Evolutionary conservation across 495 filamentous ascomycete genomes (phyloP).

Genomic region (Lasiosphaeria hispida): DNA sequence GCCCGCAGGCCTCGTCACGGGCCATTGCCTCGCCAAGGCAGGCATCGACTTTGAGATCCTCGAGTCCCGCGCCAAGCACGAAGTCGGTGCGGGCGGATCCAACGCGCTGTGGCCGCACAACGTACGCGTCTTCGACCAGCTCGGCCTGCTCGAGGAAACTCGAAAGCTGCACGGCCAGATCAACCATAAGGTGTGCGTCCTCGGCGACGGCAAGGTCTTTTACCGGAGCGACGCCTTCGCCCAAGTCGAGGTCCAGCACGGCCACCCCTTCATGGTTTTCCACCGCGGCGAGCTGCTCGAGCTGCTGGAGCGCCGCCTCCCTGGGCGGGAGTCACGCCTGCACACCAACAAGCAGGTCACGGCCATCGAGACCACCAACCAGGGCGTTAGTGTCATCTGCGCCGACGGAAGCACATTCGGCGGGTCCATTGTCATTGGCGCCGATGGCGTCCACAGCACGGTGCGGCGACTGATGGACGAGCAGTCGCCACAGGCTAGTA

Average conservation of each 20-base stretch:
- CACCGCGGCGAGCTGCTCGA: slow-evolving; percentile 8
- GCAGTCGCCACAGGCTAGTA: neutral
- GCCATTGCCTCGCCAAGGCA: slow-evolving; percentile 41
- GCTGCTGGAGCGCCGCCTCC: slow-evolving; percentile 1
- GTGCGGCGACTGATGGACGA: slow-evolving; percentile 39
- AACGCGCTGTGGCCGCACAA: slow-evolving; percentile 35
- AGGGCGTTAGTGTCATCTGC: slow-evolving; percentile 32
- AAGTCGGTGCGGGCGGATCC: slow-evolving; percentile 38
- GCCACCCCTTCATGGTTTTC: slow-evolving; percentile 6
- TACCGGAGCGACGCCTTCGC: slow-evolving; percentile 19
- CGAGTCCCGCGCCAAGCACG: slow-evolving; percentile 38
- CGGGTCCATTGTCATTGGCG: slow-evolving; percentile 52
- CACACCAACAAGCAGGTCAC: slow-evolving; percentile 31
- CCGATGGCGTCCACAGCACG: slow-evolving; percentile 50
- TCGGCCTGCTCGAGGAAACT: slow-evolving; percentile 36
- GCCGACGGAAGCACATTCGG: slow-evolving; percentile 38
- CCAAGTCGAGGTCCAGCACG: slow-evolving; percentile 26
- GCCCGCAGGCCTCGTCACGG: slow-evolving; percentile 47
- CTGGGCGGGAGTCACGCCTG: neutral
- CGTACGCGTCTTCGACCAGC: slow-evolving; percentile 47
- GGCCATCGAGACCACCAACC: slow-evolving; percentile 20
- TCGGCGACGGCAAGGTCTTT: neutral
- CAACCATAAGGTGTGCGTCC: neutral
- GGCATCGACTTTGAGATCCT: slow-evolving; percentile 51
- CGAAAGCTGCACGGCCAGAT: neutral